Percentiles rank a stretch among this genome's conserved stretches.
Evolutionary conservation across 371 early-diverging fungal genomes (phyloP).

Genomic region (Mucor velutinosus): DNA sequence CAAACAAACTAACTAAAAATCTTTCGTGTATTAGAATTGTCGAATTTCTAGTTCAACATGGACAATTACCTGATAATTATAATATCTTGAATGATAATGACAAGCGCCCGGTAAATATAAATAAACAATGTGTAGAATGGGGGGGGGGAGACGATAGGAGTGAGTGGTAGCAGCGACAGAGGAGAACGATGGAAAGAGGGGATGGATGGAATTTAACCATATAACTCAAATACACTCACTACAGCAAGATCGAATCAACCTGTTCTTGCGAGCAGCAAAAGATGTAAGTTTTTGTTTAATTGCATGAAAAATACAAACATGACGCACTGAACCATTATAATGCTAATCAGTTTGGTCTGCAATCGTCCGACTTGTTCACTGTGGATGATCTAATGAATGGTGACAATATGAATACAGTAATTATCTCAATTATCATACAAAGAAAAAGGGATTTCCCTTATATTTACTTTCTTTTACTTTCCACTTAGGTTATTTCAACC

Average conservation of each 20-base stretch:
- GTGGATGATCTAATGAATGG: slow-evolving; percentile 33
- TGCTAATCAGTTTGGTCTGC: slow-evolving; percentile 28
- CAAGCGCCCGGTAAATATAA: slow-evolving; percentile 13
- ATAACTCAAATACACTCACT: neutral
- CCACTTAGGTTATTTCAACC: slow-evolving; percentile 11
- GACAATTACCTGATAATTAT: neutral
- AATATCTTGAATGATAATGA: neutral
- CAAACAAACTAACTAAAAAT: neutral
- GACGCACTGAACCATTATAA: neutral
- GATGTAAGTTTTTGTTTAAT: slow-evolving; percentile 18
- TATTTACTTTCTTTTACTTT: neutral
- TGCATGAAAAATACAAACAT: neutral
- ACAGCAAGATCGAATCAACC: slow-evolving; percentile 26
- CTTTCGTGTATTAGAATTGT: neutral
- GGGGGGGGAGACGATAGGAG: neutral
- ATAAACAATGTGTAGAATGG: neutral
- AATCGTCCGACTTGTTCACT: slow-evolving; percentile 28
- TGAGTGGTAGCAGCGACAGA: neutral
- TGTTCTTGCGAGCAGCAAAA: slow-evolving; percentile 29
- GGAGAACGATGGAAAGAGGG: neutral
- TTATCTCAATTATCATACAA: neutral
- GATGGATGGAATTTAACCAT: neutral
- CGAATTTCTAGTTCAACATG: neutral
- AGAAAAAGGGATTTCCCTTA: neutral
- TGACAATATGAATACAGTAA: slow-evolving; percentile 35